Base-by-base conservation (phyloP, 305 asterid species). In the Rubia tinctorum region DNA sequence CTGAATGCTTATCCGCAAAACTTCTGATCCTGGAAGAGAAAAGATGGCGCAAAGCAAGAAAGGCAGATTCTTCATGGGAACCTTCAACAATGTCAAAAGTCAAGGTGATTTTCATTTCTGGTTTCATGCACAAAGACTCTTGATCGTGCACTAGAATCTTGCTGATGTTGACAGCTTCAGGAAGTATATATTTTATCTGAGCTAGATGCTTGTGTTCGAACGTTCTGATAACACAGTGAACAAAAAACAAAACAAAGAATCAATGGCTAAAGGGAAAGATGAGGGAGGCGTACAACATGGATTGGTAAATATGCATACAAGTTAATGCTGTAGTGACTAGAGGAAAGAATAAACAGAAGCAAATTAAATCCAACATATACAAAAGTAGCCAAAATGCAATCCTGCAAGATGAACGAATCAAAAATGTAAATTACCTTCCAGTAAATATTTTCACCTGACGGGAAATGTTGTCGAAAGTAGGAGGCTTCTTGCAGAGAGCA, bases 91-190 rank as follows among this genome's bases (percentile, higher is more conserved):
- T 84, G 79, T 93, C 91, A 72, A 79, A 80, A 23, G 80, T 81
- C 85, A 93, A 73, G 39, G 69, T 76, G 20, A 93, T 79, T 83
- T 87, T 82, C 82, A 87, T 64, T 34, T 84, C 89, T 34, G 92
- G 80, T 77, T 85, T 87, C 93, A 93, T 85, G 87, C 95, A 91
- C 84, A 85, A 81, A 63, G 91, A 87, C 83, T 78, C 76, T 71
- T 61, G 84, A 76, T 93, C 95, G 69, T 81, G 95, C 75, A 82
- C 59, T 76, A 88, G 97, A 82, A 86, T 77, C 90, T 87, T 93
- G 51, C 91, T 91, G 39, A 91, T 82, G 83, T 87, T 86, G 75
- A 93, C 77, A 59, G 89, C 96, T 86, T 93, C 98, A 66, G 97
- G 96, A 67, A 91, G 85, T 79, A 93, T 63, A 75, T 84, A 76